phyloP scores from a whole-genome alignment of 2,329 filamentous ascomycete genomes.

The Colletotrichum tropicicola region DNA sequence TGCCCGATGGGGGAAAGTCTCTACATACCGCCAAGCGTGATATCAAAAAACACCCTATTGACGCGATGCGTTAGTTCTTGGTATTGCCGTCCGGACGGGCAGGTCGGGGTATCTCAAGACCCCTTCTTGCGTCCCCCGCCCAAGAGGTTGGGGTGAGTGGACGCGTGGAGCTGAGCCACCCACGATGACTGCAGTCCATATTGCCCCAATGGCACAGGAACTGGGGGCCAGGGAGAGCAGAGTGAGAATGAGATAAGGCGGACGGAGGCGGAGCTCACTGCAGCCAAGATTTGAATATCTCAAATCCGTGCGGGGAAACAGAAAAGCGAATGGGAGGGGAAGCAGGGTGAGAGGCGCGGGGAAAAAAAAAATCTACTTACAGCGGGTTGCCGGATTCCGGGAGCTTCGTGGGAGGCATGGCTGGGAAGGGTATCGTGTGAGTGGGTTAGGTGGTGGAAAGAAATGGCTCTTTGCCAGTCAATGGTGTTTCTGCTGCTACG shows the following conservation, averaged over 20 bases:
- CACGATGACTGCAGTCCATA: neutral
- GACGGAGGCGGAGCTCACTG: neutral
- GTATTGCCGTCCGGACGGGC: neutral
- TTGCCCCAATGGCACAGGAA: neutral
- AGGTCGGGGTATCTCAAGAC: neutral
- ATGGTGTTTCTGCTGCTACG: neutral
- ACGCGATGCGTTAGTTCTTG: constrained; percentile 24
- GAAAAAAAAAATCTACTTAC: constrained; percentile 42
- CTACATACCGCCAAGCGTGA: constrained; percentile 75
- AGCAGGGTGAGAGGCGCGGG: neutral
- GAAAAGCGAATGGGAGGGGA: neutral
- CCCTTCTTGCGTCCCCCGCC: neutral
- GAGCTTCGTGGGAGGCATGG: constrained; percentile 55
- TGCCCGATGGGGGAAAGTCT: constrained; percentile 31
- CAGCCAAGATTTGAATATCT: neutral
- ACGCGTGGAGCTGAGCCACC: constrained; percentile 21
- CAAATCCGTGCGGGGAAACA: neutral
- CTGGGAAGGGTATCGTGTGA: neutral
- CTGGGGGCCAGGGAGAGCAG: neutral
- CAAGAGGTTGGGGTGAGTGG: neutral
- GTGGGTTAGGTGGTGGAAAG: neutral
- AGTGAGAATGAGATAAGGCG: neutral
- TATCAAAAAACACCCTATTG: constrained; percentile 76
- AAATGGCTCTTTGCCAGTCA: neutral
- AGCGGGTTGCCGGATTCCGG: constrained; percentile 57